phyloP scores from a whole-genome alignment of 139 green algal genomes.

The Tetraselmis chui region DNA sequence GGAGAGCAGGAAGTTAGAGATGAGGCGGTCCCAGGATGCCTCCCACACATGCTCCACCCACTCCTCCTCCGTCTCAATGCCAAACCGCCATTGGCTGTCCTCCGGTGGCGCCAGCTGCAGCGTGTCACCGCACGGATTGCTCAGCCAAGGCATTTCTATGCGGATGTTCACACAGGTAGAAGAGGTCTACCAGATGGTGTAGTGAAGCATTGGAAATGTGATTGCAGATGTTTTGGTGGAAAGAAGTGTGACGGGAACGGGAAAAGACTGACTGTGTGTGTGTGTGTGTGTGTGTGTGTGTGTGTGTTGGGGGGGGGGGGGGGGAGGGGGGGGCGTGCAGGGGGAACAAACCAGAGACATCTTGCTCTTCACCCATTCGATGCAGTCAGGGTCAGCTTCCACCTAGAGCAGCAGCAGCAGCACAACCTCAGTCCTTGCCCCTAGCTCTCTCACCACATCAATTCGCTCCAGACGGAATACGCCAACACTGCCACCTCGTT shows the following conservation, averaged over 20 bases:
- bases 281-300: no score
- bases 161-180: no score
- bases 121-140: no score
- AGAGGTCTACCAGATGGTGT: not conserved
- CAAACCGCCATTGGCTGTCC: conserved; percentile 27
- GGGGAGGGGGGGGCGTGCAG: not conserved
- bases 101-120: conserved; percentile 21
- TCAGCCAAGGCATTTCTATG: no score
- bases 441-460: no score
- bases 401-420: conserved; percentile 14
- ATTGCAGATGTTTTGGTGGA: not conserved
- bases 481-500: no score
- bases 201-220: not conserved
- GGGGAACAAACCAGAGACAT: conserved; percentile 26
- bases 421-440: not conserved
- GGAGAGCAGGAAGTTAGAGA: conserved; percentile 22
- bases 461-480: no score
- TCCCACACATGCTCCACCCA: conserved; percentile 19
- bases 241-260: not conserved
- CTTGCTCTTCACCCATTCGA: conserved; percentile 44
- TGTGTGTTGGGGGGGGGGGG: no score
- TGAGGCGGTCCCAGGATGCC: conserved; percentile 2
- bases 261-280: no score
- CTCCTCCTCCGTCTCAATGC: conserved; percentile 16
- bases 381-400: conserved; percentile 25